Conservation (phyloP, 306 rosid species). For the Acacia confusa region DNA sequence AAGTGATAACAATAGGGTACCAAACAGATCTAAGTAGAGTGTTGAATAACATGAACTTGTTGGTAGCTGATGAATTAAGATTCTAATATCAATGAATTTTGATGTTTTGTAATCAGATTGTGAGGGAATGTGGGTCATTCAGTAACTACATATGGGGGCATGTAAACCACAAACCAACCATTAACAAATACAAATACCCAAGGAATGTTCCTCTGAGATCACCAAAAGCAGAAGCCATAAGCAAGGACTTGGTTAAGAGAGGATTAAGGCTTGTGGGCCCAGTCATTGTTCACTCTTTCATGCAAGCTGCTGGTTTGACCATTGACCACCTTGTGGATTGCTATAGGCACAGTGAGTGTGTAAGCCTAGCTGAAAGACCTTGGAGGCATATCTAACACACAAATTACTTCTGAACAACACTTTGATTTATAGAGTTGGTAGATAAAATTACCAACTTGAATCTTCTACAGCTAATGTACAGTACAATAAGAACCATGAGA, state of each 20-base stretch:
- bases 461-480: background rate
- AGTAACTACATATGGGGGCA: constrained; percentile 91
- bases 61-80: background rate
- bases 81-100: background rate
- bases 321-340: constrained; percentile 94
- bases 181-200: constrained; percentile 76
- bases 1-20: background rate
- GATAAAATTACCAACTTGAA: background rate
- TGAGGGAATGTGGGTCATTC: constrained; percentile 80
- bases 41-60: background rate
- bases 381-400: constrained; percentile 84
- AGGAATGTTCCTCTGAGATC: constrained; percentile 81
- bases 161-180: constrained; percentile 77
- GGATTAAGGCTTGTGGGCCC: constrained; percentile 90
- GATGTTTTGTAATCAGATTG: constrained; percentile 49
- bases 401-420: background rate
- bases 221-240: constrained; percentile 89
- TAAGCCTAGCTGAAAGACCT: constrained; percentile 94
- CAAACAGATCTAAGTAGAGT: background rate
- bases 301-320: constrained; percentile 96
- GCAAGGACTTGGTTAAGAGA: constrained; percentile 82
- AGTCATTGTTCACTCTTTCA: constrained; percentile 86
- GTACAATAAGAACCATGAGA: background rate
- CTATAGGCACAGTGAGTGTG: constrained; percentile 76
- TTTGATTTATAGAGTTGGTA: background rate